Conservation (phyloP, 148 eudicot genomes). For the Vaccinium macrocarpon region DNA sequence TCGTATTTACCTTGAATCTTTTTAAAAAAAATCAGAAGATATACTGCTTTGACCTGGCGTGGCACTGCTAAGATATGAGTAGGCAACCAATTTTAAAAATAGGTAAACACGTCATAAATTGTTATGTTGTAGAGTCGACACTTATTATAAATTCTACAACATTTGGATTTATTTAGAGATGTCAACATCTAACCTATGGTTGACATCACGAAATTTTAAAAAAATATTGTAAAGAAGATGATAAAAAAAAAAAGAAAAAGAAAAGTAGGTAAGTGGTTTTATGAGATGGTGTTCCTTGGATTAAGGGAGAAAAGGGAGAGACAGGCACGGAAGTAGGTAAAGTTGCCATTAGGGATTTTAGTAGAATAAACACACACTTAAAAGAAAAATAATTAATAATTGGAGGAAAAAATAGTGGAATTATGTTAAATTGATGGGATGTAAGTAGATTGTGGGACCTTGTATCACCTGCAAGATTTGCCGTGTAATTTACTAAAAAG, state of each 20-base stretch:
- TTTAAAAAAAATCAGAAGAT: neutral
- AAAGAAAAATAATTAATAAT: conserved; percentile 10
- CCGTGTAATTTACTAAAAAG: neutral
- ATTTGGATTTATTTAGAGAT: conserved; percentile 21
- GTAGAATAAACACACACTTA: conserved; percentile 12
- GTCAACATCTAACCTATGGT: conserved; percentile 28
- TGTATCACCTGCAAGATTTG: conserved; percentile 2
- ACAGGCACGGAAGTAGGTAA: conserved; percentile 24
- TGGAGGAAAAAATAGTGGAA: conserved; percentile 13
- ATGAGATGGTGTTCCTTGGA: conserved; percentile 28
- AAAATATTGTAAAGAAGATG: conserved; percentile 11
- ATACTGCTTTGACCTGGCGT: conserved; percentile 14
- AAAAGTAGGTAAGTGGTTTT: conserved; percentile 17
- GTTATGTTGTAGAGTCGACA: neutral
- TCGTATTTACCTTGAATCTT: neutral
- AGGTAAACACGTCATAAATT: neutral
- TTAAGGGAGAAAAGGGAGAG: conserved; percentile 14
- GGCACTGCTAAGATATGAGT: conserved; percentile 23
- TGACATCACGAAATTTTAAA: conserved; percentile 31
- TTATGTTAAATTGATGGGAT: conserved; percentile 22
- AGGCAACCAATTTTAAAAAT: neutral
- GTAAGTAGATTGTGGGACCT: conserved; percentile 11
- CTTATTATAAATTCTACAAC: neutral
- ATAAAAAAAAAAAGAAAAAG: neutral
- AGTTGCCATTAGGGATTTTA: conserved; percentile 16